phyloP scores from a whole-genome alignment of 2,329 filamentous ascomycete genomes.

The Monosporascus sp. region DNA sequence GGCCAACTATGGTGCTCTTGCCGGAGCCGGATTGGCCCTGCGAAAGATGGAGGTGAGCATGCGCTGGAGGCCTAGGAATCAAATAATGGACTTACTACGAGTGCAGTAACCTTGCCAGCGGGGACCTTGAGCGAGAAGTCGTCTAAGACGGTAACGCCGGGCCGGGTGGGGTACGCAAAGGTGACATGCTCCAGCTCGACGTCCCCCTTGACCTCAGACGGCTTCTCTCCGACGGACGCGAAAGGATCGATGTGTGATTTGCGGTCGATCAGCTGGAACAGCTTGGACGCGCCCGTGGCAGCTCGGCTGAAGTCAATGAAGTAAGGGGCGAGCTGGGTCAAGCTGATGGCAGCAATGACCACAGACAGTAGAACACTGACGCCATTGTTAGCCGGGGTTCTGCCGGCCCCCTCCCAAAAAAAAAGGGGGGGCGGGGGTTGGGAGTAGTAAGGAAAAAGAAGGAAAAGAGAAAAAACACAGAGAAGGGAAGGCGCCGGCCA shows the following conservation, averaged over 20 bases:
- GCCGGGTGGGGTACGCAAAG: conserved; percentile 40
- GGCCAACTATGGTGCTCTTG: conserved; percentile 69
- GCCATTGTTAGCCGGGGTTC: conserved; percentile 10
- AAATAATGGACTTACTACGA: conserved; percentile 25
- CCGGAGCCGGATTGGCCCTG: conserved; percentile 8
- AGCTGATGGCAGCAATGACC: conserved; percentile 31
- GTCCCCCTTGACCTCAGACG: conserved; percentile 22
- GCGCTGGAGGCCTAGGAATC: background rate
- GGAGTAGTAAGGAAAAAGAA: too few relatives aligned
- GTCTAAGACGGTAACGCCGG: conserved; percentile 35
- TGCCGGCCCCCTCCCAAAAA: background rate
- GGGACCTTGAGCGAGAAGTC: conserved; percentile 37
- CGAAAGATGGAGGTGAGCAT: background rate
- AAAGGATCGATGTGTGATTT: conserved; percentile 31
- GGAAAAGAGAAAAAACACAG: background rate
- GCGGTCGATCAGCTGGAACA: conserved; percentile 33
- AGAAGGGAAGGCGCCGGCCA: background rate
- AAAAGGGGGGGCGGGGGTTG: too few relatives aligned
- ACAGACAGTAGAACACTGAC: conserved; percentile 32
- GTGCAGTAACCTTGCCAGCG: conserved; percentile 38
- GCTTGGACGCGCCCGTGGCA: conserved; percentile 28
- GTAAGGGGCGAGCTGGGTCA: conserved; percentile 32
- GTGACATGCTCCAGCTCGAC: conserved; percentile 35
- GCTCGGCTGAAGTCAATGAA: conserved; percentile 33
- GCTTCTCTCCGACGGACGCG: conserved; percentile 23